These are phyloP conservation scores for Ballota nigra DNA, from an alignment of 257 asterid species.

Conservation along the genomic window DNA sequence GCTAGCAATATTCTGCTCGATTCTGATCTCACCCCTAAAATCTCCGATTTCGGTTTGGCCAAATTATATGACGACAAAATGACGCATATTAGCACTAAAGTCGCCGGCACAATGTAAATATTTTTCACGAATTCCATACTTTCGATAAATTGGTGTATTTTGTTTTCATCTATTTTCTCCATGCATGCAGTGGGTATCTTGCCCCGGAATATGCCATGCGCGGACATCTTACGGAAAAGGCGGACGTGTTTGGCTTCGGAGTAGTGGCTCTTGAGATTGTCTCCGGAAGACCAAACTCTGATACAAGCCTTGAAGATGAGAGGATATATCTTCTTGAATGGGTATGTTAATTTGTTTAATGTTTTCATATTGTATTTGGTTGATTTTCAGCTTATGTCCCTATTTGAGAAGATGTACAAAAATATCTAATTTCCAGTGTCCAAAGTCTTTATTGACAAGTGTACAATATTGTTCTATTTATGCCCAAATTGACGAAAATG, in stretches of 20 bases:
- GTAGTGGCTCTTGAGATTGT: slow-evolving; percentile 66
- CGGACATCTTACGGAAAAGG: slow-evolving; percentile 76
- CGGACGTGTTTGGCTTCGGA: slow-evolving; percentile 65
- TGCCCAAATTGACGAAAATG: too few relatives aligned
- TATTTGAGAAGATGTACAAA: too few relatives aligned
- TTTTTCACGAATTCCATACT: not conserved
- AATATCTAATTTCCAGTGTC: too few relatives aligned
- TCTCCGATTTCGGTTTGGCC: slow-evolving; percentile 77
- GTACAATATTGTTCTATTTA: too few relatives aligned
- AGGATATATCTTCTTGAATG: slow-evolving; percentile 69
- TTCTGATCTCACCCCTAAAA: slow-evolving; percentile 55
- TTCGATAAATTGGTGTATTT: not conserved
- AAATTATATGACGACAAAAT: slow-evolving; percentile 61
- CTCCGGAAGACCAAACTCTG: slow-evolving; percentile 66
- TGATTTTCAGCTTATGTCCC: too few relatives aligned
- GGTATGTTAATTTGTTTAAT: slow-evolving; percentile 14
- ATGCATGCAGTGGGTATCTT: slow-evolving; percentile 57
- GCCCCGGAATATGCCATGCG: slow-evolving; percentile 82
- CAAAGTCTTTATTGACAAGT: too few relatives aligned
- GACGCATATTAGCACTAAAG: slow-evolving; percentile 83
- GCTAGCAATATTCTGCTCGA: slow-evolving; percentile 77
- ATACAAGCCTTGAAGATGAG: slow-evolving; percentile 42
- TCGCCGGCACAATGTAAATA: slow-evolving; percentile 84
- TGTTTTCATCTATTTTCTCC: not conserved
- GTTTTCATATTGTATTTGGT: too few relatives aligned